Evolutionary conservation across 148 eudicot genomes (phyloP).

Genomic region (Cornus controversa): DNA sequence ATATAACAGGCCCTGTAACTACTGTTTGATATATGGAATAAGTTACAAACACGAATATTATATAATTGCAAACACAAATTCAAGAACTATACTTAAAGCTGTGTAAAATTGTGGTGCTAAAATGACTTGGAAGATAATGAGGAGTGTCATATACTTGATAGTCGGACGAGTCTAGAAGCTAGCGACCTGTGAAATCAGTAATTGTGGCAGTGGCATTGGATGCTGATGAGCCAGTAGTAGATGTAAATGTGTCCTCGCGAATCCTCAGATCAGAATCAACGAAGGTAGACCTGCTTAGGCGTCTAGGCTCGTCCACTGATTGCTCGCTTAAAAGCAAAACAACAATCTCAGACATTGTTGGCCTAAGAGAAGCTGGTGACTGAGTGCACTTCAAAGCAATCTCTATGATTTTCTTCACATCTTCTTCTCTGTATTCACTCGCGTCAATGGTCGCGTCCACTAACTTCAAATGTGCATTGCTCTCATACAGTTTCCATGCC

Average conservation of each 20-base stretch:
- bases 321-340: constrained; percentile 33
- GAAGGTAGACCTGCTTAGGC: constrained; percentile 19
- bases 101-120: neutral
- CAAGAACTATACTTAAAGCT: too few species aligned
- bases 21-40: too few species aligned
- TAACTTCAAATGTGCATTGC: constrained; percentile 21
- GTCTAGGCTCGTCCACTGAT: constrained; percentile 7
- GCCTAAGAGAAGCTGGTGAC: constrained; percentile 35
- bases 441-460: constrained; percentile 34
- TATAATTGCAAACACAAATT: too few species aligned
- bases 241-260: constrained; percentile 5
- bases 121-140: neutral
- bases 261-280: constrained; percentile 19
- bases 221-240: constrained; percentile 5
- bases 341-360: constrained; percentile 49
- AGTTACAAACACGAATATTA: too few species aligned
- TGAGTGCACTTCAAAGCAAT: constrained; percentile 45
- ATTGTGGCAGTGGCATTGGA: constrained; percentile 19
- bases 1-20: too few species aligned
- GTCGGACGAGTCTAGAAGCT: neutral
- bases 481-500: constrained; percentile 47
- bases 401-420: constrained; percentile 38
- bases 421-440: constrained; percentile 22
- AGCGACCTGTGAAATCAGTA: constrained; percentile 14
- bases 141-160: neutral